Conservation (phyloP, 164 flowering plant genomes). For the Berberis vulgaris region DNA sequence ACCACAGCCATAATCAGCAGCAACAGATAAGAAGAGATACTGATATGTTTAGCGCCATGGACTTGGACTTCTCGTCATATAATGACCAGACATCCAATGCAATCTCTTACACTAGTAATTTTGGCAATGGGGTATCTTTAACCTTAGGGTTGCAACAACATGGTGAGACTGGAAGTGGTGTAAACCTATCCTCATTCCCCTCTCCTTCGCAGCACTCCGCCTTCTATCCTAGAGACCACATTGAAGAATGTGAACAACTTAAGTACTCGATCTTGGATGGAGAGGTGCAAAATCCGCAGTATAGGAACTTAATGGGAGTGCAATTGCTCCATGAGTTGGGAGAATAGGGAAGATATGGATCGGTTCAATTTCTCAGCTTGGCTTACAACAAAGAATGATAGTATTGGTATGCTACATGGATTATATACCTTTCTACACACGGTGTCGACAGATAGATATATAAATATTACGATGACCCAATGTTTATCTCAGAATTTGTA, state of each 20-base stretch:
- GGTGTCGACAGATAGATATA: too few species aligned
- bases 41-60: constrained; percentile 32
- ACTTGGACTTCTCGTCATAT: constrained; percentile 66
- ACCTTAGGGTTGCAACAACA: constrained; percentile 86
- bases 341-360: neutral
- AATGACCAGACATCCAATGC: neutral
- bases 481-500: too few species aligned
- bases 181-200: constrained; percentile 43
- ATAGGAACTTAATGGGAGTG: constrained; percentile 77
- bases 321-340: constrained; percentile 71
- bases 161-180: constrained; percentile 37
- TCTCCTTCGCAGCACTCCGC: constrained; percentile 43
- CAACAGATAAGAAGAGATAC: constrained; percentile 23
- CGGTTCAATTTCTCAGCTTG: too few species aligned
- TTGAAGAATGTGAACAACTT: constrained; percentile 55
- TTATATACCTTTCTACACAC: too few species aligned
- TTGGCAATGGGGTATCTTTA: constrained; percentile 54
- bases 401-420: too few species aligned
- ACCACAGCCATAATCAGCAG: constrained; percentile 13
- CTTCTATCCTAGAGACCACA: constrained; percentile 50
- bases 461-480: too few species aligned
- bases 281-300: constrained; percentile 59
- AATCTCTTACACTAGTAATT: neutral
- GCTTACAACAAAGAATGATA: too few species aligned
- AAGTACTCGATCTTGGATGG: constrained; percentile 66